Conservation (phyloP, 176 grass and related monocot species). For the Lolium rigidum region DNA sequence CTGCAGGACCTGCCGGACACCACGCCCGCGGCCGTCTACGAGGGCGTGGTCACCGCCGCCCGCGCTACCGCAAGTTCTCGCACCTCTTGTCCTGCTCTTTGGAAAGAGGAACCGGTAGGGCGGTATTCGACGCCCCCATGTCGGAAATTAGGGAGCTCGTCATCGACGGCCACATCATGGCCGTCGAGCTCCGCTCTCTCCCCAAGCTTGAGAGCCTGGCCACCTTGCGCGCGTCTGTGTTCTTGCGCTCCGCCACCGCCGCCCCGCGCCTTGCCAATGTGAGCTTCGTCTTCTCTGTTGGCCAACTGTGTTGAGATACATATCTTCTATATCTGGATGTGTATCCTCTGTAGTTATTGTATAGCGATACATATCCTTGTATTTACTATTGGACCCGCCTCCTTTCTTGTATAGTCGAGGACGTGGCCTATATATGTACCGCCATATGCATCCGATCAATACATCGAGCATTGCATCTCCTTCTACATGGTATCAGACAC, state of each 20-base stretch:
- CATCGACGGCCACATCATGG: not conserved
- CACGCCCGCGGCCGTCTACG: not conserved
- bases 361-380: too few relatives aligned
- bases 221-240: not conserved
- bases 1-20: not conserved
- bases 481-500: too few relatives aligned
- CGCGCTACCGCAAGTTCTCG: conserved; percentile 13
- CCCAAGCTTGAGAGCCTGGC: conserved; percentile 24
- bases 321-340: too few relatives aligned
- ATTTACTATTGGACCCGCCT: too few relatives aligned
- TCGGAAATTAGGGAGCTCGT: conserved; percentile 32
- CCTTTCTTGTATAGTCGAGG: too few relatives aligned
- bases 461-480: too few relatives aligned
- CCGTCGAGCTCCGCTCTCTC: conserved; percentile 2
- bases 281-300: not conserved
- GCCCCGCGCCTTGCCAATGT: not conserved
- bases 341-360: too few relatives aligned
- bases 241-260: not conserved
- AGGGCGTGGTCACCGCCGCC: conserved; percentile 9
- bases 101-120: not conserved
- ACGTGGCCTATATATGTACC: too few relatives aligned
- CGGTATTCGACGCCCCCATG: not conserved
- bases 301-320: too few relatives aligned
- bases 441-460: too few relatives aligned
- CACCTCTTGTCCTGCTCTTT: conserved; percentile 2